Evolutionary conservation across 768 basidiomycete species (phyloP), one percentile per base, ranked within the genome.

Genomic region (Tulasnella sp.): DNA sequence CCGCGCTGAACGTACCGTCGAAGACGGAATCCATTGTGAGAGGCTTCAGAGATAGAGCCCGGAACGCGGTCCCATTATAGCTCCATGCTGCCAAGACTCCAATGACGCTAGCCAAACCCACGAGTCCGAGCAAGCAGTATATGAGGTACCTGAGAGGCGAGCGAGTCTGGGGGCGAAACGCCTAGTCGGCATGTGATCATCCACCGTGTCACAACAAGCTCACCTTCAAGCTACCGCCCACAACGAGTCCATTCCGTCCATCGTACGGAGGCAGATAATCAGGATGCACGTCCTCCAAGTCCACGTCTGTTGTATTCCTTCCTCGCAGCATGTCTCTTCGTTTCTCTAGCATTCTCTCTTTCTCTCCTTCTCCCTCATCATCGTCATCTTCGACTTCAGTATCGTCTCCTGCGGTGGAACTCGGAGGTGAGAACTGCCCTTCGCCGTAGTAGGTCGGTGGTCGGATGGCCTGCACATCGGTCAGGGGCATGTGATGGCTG

Each of bases 11-110:
- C 1, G 94, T 97, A 3, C 90, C 91, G 68, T 96, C 95, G 74
- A 91, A 92, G 52, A 96, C 71, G 69, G 93, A 86, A 68, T 97
- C 90, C 78, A 98, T 82, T 3, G 85, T 85, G 29, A 97, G 76
- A 64, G 80, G 86, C 61, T 75, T 75, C 34, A 70, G 76, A 1
- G 88, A 86, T 13, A 60, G 62, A 50, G 68, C 68, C 29, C 62
- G 63, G 42, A 26, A 76, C 78, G 77, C 67, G 58, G 77, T 72
- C 19, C 84, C 80, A 24, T 77, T 76, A 73, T 90, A 96, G 2
- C 81, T 77, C 51, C 77, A 74, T 0, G 88, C 92, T 11, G 91
- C 85, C 63, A 92, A 77, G 11, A 86, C 73, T 1, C 91, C 92
- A 61, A 96, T 84, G 27, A 82, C 68, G 0, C 74, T 78, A 2